Evolutionary conservation across 2,329 filamentous ascomycete genomes (phyloP), one percentile per base, ranked within the genome.

Genomic region (Fusarium sp.): DNA sequence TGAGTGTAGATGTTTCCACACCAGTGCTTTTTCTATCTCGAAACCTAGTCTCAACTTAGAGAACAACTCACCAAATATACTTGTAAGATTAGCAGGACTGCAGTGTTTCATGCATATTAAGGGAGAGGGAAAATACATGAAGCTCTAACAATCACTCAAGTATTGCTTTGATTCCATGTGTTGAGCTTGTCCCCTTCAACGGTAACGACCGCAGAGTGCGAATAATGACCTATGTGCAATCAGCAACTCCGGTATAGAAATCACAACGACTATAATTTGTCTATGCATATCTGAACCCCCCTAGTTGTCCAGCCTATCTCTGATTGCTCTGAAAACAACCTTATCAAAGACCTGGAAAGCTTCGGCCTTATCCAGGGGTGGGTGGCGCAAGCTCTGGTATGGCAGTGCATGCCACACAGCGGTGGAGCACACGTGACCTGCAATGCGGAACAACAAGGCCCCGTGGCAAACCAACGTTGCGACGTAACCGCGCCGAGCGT

Each of bases 401-500:
- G 69, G 67, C 67, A 37, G 66, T 68, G 61, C 61, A 59, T 45
- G 24, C 27, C 14, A 56, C 54, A 59, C 45, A 8, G 14, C 7
- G 52, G 68, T 74, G 71, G 68, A 59, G 45, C 10, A 27, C 80
- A 82, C 80, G 81, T 82, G 81, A 75, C 10, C 2, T 0, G 0
- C 31, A 9, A 9, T 35, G 50, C 76, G 80, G 81, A 81, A 78
- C 63, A 80, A 79, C 59, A n/a, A 68, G 61, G 22, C 31, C 52
- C 73, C 80, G 79, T 69, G 65, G 58, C 64, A 68, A 67, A 65
- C 64, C 67, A 31, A 43, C 67, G 22, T 59, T 79, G 71, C 71
- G 74, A 78, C 78, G 74, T 79, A 75, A 77, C 75, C 76, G 73
- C 76, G 78, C 70, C 61, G 71, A 69, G 65, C 74, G 75, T 78